Evolutionary conservation across 345 rosid genomes (phyloP).

Genomic region (Clarkia xantiana): DNA sequence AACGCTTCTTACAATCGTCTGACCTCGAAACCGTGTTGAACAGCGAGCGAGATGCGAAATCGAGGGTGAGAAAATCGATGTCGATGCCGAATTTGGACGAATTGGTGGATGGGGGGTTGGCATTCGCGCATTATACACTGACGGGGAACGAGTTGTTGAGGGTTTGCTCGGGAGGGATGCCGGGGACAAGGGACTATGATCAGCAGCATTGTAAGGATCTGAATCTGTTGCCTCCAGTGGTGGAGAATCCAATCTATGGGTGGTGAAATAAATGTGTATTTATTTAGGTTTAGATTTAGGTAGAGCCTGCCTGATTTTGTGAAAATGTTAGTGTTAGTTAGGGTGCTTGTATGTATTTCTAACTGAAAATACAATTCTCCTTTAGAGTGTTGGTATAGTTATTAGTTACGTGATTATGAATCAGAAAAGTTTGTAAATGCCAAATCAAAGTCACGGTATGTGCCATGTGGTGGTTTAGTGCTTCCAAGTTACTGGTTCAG

Average conservation of each 20-base stretch:
- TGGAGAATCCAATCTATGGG: conserved; percentile 66
- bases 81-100: conserved; percentile 47
- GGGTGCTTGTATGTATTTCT: no score
- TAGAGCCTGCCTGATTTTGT: no score
- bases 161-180: conserved; percentile 73
- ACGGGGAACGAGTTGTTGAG: conserved; percentile 85
- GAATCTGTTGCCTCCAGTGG: conserved; percentile 66
- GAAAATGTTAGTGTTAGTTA: no score
- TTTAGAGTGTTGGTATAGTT: no score
- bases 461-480: no score
- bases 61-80: conserved; percentile 25
- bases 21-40: conserved; percentile 56
- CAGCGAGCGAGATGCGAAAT: conserved; percentile 9
- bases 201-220: conserved; percentile 83
- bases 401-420: no score
- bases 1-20: conserved; percentile 73
- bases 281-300: no score
- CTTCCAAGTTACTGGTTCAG: no score
- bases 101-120: conserved; percentile 72
- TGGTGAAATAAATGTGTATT: conserved; percentile 28
- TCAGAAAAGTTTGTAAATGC: no score
- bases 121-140: conserved; percentile 72
- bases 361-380: no score
- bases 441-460: no score
- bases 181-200: conserved; percentile 64